Base-by-base conservation (phyloP, 768 basidiomycete genomes). In the Xanthoconium stramineum region DNA sequence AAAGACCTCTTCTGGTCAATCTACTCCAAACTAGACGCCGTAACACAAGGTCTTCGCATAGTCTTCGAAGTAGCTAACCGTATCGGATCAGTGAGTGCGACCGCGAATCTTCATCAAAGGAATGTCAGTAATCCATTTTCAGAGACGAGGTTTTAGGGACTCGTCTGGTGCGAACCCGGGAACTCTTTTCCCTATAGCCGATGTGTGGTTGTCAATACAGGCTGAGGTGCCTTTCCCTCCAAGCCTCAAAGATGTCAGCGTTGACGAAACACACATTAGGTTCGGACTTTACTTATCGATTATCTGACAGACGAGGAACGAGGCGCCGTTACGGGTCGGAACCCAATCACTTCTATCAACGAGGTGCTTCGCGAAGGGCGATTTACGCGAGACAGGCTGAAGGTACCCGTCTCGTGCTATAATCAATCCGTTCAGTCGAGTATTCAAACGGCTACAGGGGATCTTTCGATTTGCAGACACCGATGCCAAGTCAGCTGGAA, bases 1-100 rank as follows among this genome's bases (percentile, higher is more conserved):
- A 81, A 78, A 57, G 97, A 98, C 70, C 78, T 99, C 36, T 98
- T 98, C 71, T 98, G 96, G 96, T 97, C 96, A 3, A 68, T 96
- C 15, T 99, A 93, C 69, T 97, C 94, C 15, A 98, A 99, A 71
- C 66, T 99, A 46, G 88, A 94, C 66, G 97, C 97, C 32, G 90
- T 98, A 19, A 80, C 89, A 14, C 95, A 99, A 69, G 92, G 95
- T 11, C 76, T 97, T 58, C 78, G 94, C 50, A 87, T 97, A 5
- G 82, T 94, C 4, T 94, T 87, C 59, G 97, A 99, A 69, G 89
- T 98, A 7, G 81, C 91, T 1, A 89, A 88, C 62, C 83, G 94
- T 53, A 94, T 99, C 50, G 91, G 91, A 61, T 89, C 89, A 58
- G 95, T 97, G 67, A 73, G 93, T 80, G 13, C 13, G 44, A 52